Evolutionary conservation across 129 eudicot species (phyloP).

Genomic region (Saussurea involucrata): DNA sequence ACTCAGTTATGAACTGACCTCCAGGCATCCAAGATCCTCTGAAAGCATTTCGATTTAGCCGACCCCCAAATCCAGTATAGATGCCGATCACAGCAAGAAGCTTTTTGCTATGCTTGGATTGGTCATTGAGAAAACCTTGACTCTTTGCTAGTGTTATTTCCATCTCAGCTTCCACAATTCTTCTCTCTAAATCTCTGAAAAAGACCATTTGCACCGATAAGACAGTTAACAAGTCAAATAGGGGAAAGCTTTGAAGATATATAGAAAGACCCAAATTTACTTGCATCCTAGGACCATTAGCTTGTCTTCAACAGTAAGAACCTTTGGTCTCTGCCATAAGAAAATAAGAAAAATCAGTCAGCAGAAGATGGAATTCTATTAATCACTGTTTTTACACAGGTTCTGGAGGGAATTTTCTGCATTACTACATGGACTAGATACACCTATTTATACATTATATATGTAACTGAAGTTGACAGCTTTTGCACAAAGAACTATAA

Average conservation of each 20-base stretch:
- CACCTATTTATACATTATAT: neutral
- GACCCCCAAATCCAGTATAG: slow-evolving; percentile 88
- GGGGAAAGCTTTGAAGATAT: neutral
- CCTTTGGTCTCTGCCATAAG: slow-evolving; percentile 66
- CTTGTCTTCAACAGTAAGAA: slow-evolving; percentile 88
- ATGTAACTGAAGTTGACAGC: neutral
- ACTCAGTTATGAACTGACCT: slow-evolving; percentile 35
- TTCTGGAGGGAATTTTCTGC: neutral
- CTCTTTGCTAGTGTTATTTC: slow-evolving; percentile 83
- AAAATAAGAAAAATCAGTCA: neutral
- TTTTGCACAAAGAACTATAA: neutral
- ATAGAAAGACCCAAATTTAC: slow-evolving; percentile 31
- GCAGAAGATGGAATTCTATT: neutral
- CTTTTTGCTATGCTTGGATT: slow-evolving; percentile 43
- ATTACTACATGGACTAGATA: neutral
- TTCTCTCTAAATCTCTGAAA: slow-evolving; percentile 80
- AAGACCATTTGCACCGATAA: neutral
- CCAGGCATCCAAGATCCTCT: slow-evolving; percentile 81
- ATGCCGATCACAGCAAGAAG: slow-evolving; percentile 84
- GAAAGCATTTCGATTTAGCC: slow-evolving; percentile 52
- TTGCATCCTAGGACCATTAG: slow-evolving; percentile 88
- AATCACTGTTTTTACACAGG: neutral
- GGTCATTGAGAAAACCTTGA: slow-evolving; percentile 73
- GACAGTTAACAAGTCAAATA: neutral
- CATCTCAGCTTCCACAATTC: slow-evolving; percentile 88